Conservation (phyloP, 2,329 filamentous ascomycete species). For the Pseudogymnoascus sp. region DNA sequence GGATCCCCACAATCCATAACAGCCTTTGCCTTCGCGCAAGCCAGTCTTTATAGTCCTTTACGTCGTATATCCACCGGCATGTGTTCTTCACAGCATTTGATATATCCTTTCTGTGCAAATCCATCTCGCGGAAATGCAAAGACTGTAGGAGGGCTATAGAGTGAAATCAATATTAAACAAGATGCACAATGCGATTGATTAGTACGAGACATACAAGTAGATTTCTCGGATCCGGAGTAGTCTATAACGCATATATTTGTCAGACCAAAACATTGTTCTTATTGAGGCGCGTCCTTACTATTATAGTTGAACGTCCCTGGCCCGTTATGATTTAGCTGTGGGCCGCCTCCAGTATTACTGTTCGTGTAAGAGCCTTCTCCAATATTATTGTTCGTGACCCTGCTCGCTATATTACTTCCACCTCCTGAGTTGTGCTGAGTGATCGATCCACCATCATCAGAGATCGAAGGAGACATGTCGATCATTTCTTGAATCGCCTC, state of each 20-base stretch:
- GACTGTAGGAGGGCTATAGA: not conserved
- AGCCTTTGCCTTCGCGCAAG: slow-evolving; percentile 10
- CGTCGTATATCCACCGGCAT: slow-evolving; percentile 15
- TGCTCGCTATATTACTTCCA: not conserved
- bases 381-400: not conserved
- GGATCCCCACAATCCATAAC: slow-evolving; percentile 20
- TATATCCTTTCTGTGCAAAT: not conserved
- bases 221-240: not conserved
- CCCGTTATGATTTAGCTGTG: not conserved
- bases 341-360: not conserved
- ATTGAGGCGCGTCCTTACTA: not conserved
- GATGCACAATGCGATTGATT: not conserved
- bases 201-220: not conserved
- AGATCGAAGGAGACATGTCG: not conserved
- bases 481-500: not conserved
- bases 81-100: slow-evolving; percentile 11
- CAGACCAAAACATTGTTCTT: not conserved
- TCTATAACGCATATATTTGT: not conserved
- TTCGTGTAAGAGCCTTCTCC: not conserved
- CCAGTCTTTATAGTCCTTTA: slow-evolving; percentile 14
- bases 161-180: not conserved
- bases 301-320: not conserved
- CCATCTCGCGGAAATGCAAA: not conserved
- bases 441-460: not conserved
- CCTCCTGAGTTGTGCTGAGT: not conserved